Base-by-base conservation (phyloP, 1,284 basidiomycete species). In the Naganishia sp. region DNA sequence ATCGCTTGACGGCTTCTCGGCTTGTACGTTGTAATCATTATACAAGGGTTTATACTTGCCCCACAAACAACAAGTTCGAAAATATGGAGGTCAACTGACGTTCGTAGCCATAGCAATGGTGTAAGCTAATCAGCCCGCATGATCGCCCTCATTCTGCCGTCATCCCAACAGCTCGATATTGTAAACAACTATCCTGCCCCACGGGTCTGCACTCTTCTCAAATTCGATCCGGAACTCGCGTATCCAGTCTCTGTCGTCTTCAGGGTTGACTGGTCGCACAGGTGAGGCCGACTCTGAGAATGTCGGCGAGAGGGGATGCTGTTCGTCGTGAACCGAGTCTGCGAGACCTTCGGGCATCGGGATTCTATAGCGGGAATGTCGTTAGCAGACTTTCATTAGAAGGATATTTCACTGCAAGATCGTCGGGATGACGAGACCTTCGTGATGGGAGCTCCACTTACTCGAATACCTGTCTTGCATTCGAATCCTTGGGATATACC, bases 101-200 rank as follows among this genome's bases (percentile, higher is more conserved):
- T n/a, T 45, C 15, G 13, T 3, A 45, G 13, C 0, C 42, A 15
- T n/a, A 45, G n/a, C 42, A 45, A n/a, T 45, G 13, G 3, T 45
- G 42, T 13, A 15, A n/a, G n/a, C 42, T 6, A 15, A 15, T 28
- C 28, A 28, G 28, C 7, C 35, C 3, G 35, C 7, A 0, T 39
- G 35, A 39, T 13, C 35, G 35, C 35, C 35, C 35, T 39, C 7
- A 2, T 39, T 9, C 35, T 13, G 35, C 13, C 1, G 2, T 39
- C 1, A 56, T 31, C 67, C 63, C 41, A 71, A 64, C 39, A 76
- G 28, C 70, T 79, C 78, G 17, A 81, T 52, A 31, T 72, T 71
- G 67, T 81, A 81, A 9, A 81, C 41, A n/a, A 77, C 78, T 15
- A 80, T 72, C 41, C 80, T 69, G 0, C 78, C 79, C 68, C 77